Percentiles rank a stretch among this genome's conserved stretches.
Conservation (phyloP, 2,329 filamentous ascomycete species). For the Cytospora mali region DNA sequence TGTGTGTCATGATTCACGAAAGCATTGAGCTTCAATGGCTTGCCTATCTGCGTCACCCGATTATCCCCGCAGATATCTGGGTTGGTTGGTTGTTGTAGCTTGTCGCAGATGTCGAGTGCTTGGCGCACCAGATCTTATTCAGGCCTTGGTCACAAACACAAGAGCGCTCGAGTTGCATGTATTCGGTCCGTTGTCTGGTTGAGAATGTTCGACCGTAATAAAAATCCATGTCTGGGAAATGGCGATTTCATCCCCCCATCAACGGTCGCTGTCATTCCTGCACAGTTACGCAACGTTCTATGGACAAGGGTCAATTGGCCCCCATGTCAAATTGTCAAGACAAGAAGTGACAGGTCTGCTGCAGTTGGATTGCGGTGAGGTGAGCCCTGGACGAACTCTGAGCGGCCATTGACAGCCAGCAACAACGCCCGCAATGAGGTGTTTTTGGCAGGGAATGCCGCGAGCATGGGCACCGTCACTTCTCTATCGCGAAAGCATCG, state of each 20-base stretch:
- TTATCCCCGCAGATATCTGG: not conserved
- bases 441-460: constrained; percentile 2
- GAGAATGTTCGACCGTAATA: not conserved
- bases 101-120: not conserved
- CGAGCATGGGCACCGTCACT: constrained; percentile 2
- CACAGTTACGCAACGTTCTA: constrained; percentile 19
- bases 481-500: constrained; percentile 11
- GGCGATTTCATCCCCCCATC: not conserved
- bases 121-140: too few species aligned
- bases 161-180: not conserved
- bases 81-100: not conserved
- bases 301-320: constrained; percentile 16
- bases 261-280: not conserved
- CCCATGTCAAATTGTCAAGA: not conserved
- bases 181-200: constrained; percentile 1
- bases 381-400: constrained; percentile 12
- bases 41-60: constrained; percentile 17
- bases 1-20: constrained; percentile 1
- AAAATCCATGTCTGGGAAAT: not conserved
- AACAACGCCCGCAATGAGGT: not conserved
- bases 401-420: not conserved
- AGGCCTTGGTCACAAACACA: not conserved
- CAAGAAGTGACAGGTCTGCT: not conserved
- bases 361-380: constrained; percentile 15
- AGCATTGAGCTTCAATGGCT: constrained; percentile 10